phyloP scores from a whole-genome alignment of 768 basidiomycete species.

The Suillus lakei region DNA sequence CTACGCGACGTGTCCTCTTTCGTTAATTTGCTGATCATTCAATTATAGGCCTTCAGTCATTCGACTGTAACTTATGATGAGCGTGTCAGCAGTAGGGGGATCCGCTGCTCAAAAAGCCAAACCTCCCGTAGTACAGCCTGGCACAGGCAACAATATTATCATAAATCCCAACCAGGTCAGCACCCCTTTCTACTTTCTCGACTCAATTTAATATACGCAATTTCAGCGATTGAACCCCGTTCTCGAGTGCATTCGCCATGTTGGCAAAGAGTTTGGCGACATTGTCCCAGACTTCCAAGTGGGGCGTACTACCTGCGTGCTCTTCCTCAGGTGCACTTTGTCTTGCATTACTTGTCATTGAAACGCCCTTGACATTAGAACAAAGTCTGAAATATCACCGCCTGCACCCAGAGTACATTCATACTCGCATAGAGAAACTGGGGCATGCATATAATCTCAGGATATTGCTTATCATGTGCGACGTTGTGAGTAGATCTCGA shows the following conservation, averaged over 20 bases:
- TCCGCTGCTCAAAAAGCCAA: constrained; percentile 18
- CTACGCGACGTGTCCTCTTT: not conserved
- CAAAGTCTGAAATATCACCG: constrained; percentile 90
- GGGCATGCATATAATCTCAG: constrained; percentile 82
- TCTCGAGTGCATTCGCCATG: constrained; percentile 84
- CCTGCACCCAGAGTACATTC: constrained; percentile 96
- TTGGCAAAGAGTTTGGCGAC: constrained; percentile 93
- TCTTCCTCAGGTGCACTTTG: constrained; percentile 79
- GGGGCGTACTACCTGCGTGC: constrained; percentile 88
- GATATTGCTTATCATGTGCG: constrained; percentile 87
- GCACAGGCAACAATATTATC: constrained; percentile 65
- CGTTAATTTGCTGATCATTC: not conserved
- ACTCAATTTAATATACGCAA: constrained; percentile 8
- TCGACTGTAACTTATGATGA: not conserved
- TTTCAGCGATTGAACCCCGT: constrained; percentile 84
- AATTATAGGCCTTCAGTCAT: not conserved
- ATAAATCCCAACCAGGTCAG: constrained; percentile 64
- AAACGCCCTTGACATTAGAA: constrained; percentile 4
- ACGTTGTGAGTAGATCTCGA: constrained; percentile 70
- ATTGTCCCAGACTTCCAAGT: constrained; percentile 96
- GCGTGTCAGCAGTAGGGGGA: not conserved
- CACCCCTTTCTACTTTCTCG: not conserved
- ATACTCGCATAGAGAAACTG: constrained; percentile 86
- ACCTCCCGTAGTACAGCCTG: constrained; percentile 69
- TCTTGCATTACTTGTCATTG: not conserved